phyloP scores from a whole-genome alignment of 257 asterid genomes.

The Jacaranda copaia region DNA sequence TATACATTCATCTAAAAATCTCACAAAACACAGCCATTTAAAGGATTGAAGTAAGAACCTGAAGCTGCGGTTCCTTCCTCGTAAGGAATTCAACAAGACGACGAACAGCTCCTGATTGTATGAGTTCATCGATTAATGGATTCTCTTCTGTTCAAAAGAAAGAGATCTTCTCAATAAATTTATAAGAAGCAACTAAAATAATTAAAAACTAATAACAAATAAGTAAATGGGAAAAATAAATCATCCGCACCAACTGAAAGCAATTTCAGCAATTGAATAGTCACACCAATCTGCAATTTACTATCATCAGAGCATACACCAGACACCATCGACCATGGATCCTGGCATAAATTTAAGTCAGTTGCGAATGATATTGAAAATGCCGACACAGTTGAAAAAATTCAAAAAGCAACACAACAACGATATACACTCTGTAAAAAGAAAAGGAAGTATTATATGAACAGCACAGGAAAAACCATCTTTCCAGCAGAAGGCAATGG shows the following conservation, averaged over 20 bases:
- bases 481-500: background rate
- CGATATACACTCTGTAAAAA: no score
- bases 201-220: no score
- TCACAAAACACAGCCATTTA: no score
- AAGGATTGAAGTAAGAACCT: no score
- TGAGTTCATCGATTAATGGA: conserved; percentile 38
- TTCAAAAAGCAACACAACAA: no score
- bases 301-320: conserved; percentile 34
- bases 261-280: conserved; percentile 33
- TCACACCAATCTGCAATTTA: conserved; percentile 31
- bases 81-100: conserved; percentile 37
- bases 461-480: background rate
- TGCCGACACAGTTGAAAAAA: no score
- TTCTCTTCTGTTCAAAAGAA: conserved; percentile 27
- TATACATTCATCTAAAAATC: no score
- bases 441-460: background rate
- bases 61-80: no score
- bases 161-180: background rate
- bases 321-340: conserved; percentile 20
- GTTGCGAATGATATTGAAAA: no score
- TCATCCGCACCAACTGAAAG: conserved; percentile 29
- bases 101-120: conserved; percentile 41
- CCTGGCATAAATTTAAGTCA: no score
- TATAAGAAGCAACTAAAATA: no score
- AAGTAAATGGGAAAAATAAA: no score